Evolutionary conservation across 2,329 filamentous ascomycete species (phyloP), one percentile per base, ranked within the genome.

Genomic region (Xylariaceae sp.): DNA sequence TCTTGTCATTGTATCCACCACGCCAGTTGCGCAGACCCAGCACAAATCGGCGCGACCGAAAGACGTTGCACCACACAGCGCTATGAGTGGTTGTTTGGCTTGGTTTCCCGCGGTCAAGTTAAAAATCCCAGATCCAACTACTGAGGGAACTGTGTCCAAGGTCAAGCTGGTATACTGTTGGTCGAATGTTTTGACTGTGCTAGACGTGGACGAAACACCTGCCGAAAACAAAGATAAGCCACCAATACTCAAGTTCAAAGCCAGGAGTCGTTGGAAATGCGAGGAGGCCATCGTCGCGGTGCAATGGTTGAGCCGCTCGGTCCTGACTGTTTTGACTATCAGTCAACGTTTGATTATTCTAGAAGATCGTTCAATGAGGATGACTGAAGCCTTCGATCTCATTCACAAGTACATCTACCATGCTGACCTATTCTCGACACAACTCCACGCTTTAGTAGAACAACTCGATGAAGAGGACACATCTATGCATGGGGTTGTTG

Each of bases 101-200:
- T 99, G 94, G 94, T 99, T 99, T 68, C 94, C 94, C 2, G 91
- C 91, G 1, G 94, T 99, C 45, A 94, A 89, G 67, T 76, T 99
- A 43, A 97, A 97, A 70, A 81, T 83, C 12, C 80, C 84, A 7
- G 85, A 90, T 58, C 75, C 81, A 1, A 78, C 81, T 46, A 83
- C 81, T 0, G 84, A 83, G 4, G 87, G 84, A 64, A 81, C 85
- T 6, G 78, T 86, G 7, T 91, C 89, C 19, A 87, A 85, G 66
- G 88, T 87, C 39, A 97, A 99, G 70, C 80, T 99, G 19, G 92
- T 89, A 0, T 99, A 99, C 73, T 96, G 91, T 71, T 99, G 94
- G 94, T 97, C 94, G 2, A 97, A 97, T 65, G 84, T 97, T n/a
- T 74, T 99, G 61, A 97, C 91, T 0, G 86, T 99, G 4, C 74